A percentile compares a stretch with the other conserved stretches of the same genome.
Conservation (phyloP, 2,329 filamentous ascomycete genomes). For the Mariannaea sp. region DNA sequence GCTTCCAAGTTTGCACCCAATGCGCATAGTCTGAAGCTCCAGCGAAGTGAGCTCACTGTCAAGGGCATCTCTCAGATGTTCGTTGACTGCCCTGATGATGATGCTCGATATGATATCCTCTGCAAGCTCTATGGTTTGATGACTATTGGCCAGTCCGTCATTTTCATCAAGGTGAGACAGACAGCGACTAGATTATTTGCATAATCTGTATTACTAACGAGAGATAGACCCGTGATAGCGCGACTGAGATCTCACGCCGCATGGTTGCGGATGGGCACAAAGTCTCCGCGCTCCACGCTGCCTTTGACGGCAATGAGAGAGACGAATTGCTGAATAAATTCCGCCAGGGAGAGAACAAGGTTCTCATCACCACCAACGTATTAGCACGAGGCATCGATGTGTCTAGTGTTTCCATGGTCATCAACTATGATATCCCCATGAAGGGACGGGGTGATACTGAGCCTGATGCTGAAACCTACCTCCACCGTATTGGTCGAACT, state of each 20-base stretch:
- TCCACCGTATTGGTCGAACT: constrained; percentile 96
- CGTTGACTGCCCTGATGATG: constrained; percentile 83
- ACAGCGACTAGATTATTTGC: neutral
- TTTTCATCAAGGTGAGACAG: constrained; percentile 81
- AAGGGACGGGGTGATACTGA: constrained; percentile 77
- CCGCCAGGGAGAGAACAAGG: constrained; percentile 84
- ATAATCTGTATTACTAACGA: constrained; percentile 30
- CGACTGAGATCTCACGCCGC: constrained; percentile 79
- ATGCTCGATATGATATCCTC: constrained; percentile 84
- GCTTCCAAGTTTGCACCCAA: constrained; percentile 83
- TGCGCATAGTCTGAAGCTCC: constrained; percentile 84
- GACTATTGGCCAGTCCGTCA: constrained; percentile 96
- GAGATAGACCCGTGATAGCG: constrained; percentile 78
- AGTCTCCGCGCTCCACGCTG: constrained; percentile 87
- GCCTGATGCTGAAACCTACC: constrained; percentile 92
- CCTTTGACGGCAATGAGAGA: constrained; percentile 80
- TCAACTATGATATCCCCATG: constrained; percentile 92
- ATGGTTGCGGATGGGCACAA: constrained; percentile 91
- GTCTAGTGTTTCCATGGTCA: constrained; percentile 92
- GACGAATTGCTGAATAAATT: constrained; percentile 87
- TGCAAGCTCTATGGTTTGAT: constrained; percentile 95
- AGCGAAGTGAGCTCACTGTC: constrained; percentile 90
- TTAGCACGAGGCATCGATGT: constrained; percentile 93
- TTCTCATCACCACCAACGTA: constrained; percentile 97
- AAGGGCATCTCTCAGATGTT: constrained; percentile 98